phyloP scores from a whole-genome alignment of 345 rosid species.

The Barbarea vulgaris region DNA sequence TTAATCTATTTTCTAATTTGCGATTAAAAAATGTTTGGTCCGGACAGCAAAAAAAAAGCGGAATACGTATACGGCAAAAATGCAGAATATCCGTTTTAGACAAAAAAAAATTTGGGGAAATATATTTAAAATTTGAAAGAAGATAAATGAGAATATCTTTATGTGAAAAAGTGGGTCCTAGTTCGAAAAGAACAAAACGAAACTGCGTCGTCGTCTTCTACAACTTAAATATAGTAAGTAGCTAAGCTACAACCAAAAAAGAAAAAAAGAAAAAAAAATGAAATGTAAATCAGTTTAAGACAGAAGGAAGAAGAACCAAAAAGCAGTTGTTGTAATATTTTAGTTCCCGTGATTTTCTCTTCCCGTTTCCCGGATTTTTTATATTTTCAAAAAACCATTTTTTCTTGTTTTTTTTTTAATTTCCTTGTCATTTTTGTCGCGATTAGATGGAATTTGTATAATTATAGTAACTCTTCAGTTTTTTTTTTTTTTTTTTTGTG shows the following conservation, averaged over 20 bases:
- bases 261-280: background rate
- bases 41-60: too few relatives aligned
- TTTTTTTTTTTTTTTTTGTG: background rate
- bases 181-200: conserved; percentile 32
- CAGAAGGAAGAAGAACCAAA: background rate
- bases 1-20: too few relatives aligned
- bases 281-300: background rate
- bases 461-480: conserved; percentile 38
- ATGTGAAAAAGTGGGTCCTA: background rate
- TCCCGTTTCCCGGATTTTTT: conserved; percentile 4
- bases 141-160: background rate
- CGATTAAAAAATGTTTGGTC: too few relatives aligned
- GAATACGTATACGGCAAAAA: background rate
- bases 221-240: conserved; percentile 23
- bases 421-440: conserved; percentile 29
- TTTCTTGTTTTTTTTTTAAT: conserved; percentile 9
- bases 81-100: background rate
- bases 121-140: background rate
- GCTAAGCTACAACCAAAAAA: conserved; percentile 32
- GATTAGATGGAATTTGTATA: conserved; percentile 35
- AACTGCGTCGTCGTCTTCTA: conserved; percentile 41
- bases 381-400: background rate
- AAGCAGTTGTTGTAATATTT: conserved; percentile 15
- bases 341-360: conserved; percentile 27
- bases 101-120: background rate